Base-by-base conservation (phyloP, 176 grass and related monocot species). In the Musa troglodytarum region DNA sequence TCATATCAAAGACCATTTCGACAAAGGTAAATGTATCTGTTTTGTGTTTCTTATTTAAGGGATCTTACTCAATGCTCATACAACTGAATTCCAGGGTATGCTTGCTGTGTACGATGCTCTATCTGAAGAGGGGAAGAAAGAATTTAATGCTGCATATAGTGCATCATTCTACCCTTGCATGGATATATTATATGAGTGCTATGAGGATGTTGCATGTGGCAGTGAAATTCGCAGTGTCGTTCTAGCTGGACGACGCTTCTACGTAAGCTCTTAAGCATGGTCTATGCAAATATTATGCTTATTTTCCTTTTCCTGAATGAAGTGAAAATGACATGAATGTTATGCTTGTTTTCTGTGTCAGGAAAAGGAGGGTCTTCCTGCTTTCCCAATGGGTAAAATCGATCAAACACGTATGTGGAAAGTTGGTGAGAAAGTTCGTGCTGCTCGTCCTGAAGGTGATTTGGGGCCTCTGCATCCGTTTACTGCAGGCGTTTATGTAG, bases 221-320 rank as follows among this genome's bases (percentile, higher is more conserved):
- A 87, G 82, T 61, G 90, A 93, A 85, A 93, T 93, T 54, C 74
- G 90, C n/a, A 93, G 90, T 77, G 90, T 93, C 73, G 90, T 93
- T 52, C 79, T 93, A 66, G 90, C 87, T 59, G 90, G 87, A 6
- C 79, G 85, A 11, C 80, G 90, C 52, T 93, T 93, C 62, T 79
- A 89, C 81, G 80, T 97, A 80, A 78, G 79, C 75, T 73, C 21
- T 68, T 79, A 22, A 49, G 12, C 75, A 53, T 54, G 11, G 8
- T 53, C 61, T 72, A 68, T 69, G 20, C 8, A 43, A 43, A 43
- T 43, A 43, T 6, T 53, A 8, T 43, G 19, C 15, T 51, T 73
- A 53, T 54, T 21, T 23, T 53, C 21, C 25, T 11, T 16, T 73
- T 71, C 52, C 11, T 14, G 4, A 5, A 25, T 14, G 16, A 49